Conservation (phyloP, 2,329 filamentous ascomycete species). For the Pseudomassariella vexata region DNA sequence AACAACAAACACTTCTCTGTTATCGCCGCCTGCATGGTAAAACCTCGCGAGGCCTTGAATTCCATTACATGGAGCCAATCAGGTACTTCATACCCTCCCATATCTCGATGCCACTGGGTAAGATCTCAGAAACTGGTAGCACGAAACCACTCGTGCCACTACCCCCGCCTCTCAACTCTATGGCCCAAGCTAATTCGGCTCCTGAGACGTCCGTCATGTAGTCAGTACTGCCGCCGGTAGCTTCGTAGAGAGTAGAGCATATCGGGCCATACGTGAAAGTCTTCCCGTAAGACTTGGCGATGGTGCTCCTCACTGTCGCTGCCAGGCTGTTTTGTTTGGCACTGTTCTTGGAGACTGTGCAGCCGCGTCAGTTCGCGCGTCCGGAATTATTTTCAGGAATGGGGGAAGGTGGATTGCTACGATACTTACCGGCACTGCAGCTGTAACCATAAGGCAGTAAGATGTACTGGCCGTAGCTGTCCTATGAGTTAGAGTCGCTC, state of each 20-base stretch:
- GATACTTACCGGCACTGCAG: constrained; percentile 35
- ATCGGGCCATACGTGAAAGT: constrained; percentile 30
- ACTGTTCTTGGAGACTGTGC: too few relatives aligned
- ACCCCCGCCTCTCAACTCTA: constrained; percentile 24
- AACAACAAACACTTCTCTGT: too few relatives aligned
- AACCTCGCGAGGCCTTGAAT: too few relatives aligned
- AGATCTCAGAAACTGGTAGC: constrained; percentile 22
- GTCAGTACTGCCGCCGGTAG: constrained; percentile 10
- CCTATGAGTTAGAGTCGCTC: constrained; percentile 7
- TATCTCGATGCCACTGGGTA: constrained; percentile 20
- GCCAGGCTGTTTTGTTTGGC: constrained; percentile 37
- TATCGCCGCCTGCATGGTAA: too few relatives aligned
- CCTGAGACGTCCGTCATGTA: constrained; percentile 22
- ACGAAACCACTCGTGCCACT: constrained; percentile 17
- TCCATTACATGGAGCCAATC: background rate
- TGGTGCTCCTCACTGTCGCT: constrained; percentile 17
- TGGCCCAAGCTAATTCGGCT: constrained; percentile 22
- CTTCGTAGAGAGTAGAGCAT: constrained; percentile 30
- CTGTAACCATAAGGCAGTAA: constrained; percentile 52
- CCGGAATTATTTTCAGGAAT: too few relatives aligned
- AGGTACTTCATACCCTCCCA: constrained; percentile 24
- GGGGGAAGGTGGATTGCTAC: too few relatives aligned
- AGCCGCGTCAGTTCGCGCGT: too few relatives aligned
- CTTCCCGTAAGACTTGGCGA: constrained; percentile 26
- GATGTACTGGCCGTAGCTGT: constrained; percentile 47